Evolutionary conservation across 805 yeast genomes (phyloP).

Genomic region (Hanseniaspora meyeri): DNA sequence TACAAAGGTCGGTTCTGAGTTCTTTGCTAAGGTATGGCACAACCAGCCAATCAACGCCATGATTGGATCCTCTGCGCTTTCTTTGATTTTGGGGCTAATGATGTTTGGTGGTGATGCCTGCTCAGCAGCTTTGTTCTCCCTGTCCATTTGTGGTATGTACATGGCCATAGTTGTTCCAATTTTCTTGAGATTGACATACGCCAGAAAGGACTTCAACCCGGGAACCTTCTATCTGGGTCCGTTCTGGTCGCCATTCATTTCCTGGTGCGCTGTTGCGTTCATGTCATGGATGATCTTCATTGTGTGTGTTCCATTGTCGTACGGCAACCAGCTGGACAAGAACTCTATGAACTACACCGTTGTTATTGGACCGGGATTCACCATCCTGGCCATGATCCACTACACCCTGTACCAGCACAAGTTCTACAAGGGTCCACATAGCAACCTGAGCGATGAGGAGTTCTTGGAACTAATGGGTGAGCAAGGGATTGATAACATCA

Average conservation of each 20-base stretch:
- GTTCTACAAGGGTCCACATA: constrained; percentile 44
- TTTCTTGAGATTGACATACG: constrained; percentile 30
- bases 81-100: constrained; percentile 30
- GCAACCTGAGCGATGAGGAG: constrained; percentile 20
- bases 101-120: constrained; percentile 33
- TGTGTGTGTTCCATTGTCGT: constrained; percentile 45
- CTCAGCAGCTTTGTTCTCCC: constrained; percentile 33
- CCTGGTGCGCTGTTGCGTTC: constrained; percentile 38
- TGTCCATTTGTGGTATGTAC: constrained; percentile 32
- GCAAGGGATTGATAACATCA: constrained; percentile 13
- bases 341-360: constrained; percentile 56
- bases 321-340: constrained; percentile 19
- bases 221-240: constrained; percentile 55
- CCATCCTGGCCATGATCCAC: constrained; percentile 43
- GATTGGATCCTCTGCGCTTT: constrained; percentile 28
- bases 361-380: constrained; percentile 49
- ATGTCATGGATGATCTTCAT: constrained; percentile 40
- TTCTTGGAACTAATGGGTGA: constrained; percentile 22
- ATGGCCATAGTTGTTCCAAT: constrained; percentile 32
- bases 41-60: constrained; percentile 56
- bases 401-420: constrained; percentile 42
- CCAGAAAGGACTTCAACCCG: constrained; percentile 40
- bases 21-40: constrained; percentile 44
- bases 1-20: constrained; percentile 36
- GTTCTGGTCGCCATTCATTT: constrained; percentile 34